A percentile compares a stretch with the other conserved stretches of the same genome.
These are phyloP conservation scores for Zangia roseola DNA, from an alignment of 768 basidiomycete species.

Conservation along the genomic window DNA sequence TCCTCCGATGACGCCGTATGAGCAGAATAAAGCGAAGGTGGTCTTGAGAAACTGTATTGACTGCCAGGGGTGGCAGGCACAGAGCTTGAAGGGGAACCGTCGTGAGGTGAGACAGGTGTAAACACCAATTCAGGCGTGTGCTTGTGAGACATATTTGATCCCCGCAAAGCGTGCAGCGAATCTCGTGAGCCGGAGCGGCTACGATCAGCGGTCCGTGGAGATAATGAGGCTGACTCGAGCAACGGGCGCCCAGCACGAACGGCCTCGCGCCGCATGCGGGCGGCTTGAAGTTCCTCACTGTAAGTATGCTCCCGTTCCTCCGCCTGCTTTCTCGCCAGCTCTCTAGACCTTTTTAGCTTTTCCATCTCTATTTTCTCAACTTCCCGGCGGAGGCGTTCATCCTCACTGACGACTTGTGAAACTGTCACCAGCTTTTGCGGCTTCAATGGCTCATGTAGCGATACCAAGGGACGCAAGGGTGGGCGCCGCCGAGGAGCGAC, in stretches of 20 bases:
- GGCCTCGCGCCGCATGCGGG: slow-evolving; percentile 60
- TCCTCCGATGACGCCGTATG: slow-evolving; percentile 61
- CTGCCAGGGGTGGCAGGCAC: slow-evolving; percentile 37
- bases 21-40: slow-evolving; percentile 55
- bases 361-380: slow-evolving; percentile 48
- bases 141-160: slow-evolving; percentile 40
- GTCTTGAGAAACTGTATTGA: slow-evolving; percentile 43
- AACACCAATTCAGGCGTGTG: slow-evolving; percentile 46
- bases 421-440: slow-evolving; percentile 1
- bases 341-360: slow-evolving; percentile 45
- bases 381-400: slow-evolving; percentile 46
- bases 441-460: slow-evolving; percentile 12
- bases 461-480: slow-evolving; percentile 15
- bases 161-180: slow-evolving; percentile 29
- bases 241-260: slow-evolving; percentile 44
- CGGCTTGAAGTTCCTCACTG: slow-evolving; percentile 58
- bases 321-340: slow-evolving; percentile 30
- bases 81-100: slow-evolving; percentile 55
- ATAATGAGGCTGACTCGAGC: slow-evolving; percentile 21
- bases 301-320: slow-evolving; percentile 57
- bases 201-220: slow-evolving; percentile 23
- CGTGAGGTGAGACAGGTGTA: slow-evolving; percentile 33
- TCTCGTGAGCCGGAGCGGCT: slow-evolving; percentile 39
- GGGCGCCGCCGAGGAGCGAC: slow-evolving; percentile 14
- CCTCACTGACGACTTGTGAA: slow-evolving; percentile 33